phyloP scores from a whole-genome alignment of 768 basidiomycete genomes.

The Pulveroboletus sp. region DNA sequence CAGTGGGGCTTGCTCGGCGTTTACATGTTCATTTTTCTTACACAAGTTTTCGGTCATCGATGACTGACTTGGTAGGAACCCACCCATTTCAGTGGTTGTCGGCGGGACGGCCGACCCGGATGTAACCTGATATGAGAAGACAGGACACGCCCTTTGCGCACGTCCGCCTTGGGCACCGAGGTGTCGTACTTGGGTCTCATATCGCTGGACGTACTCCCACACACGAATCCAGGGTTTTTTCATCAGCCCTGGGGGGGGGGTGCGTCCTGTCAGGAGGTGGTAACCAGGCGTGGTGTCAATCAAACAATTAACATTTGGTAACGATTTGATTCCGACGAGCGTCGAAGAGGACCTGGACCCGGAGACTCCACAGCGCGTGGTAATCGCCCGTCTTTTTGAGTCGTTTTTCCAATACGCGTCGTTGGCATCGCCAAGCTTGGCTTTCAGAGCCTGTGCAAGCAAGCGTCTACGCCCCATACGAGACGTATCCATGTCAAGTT shows the following conservation, averaged over 20 bases:
- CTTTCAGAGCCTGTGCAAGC: slow-evolving; percentile 14
- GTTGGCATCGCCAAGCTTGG: slow-evolving; percentile 1
- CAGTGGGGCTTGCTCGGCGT: slow-evolving; percentile 1
- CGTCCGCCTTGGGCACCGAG: slow-evolving; percentile 16
- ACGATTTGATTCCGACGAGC: slow-evolving; percentile 10
- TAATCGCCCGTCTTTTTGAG: slow-evolving; percentile 18
- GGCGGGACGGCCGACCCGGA: slow-evolving; percentile 6
- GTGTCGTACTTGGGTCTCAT: slow-evolving; percentile 10
- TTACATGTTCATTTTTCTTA: slow-evolving; percentile 9
- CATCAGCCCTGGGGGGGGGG: slow-evolving; percentile 20
- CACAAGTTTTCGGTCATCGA: slow-evolving; percentile 5
- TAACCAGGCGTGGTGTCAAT: slow-evolving; percentile 6
- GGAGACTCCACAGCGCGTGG: slow-evolving; percentile 26
- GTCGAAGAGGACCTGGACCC: slow-evolving; percentile 25
- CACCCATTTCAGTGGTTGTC: slow-evolving; percentile 12
- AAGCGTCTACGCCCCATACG: background rate
- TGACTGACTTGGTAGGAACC: background rate
- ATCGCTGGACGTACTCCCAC: slow-evolving; percentile 13
- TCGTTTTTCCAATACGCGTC: background rate
- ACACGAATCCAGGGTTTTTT: slow-evolving; percentile 20
- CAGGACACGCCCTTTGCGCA: slow-evolving; percentile 28
- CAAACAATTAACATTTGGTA: slow-evolving; percentile 21
- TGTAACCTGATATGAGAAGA: slow-evolving; percentile 16
- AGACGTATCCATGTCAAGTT: slow-evolving; percentile 3
- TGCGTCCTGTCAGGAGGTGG: slow-evolving; percentile 12